Percentiles rank a stretch among this genome's conserved stretches.
Conservation (phyloP, 2,329 filamentous ascomycete species). For the Grosmannia serpens region DNA sequence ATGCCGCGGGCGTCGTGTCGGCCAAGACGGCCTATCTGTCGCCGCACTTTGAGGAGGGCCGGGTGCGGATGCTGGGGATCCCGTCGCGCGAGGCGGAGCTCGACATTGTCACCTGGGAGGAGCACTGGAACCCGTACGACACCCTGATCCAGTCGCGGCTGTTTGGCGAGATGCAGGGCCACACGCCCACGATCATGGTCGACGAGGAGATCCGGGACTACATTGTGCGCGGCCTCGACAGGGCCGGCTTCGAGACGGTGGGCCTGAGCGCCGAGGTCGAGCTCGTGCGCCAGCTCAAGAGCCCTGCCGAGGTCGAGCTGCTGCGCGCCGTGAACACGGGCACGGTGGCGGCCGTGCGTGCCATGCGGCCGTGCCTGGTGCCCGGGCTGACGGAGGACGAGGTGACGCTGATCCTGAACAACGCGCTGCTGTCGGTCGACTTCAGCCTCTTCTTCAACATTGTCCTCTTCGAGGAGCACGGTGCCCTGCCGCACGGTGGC, state of each 20-base stretch:
- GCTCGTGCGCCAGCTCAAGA: slow-evolving; percentile 47
- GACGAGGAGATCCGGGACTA: slow-evolving; percentile 56
- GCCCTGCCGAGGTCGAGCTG: slow-evolving; percentile 33
- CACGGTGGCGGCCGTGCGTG: slow-evolving; percentile 30
- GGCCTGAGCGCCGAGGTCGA: slow-evolving; percentile 44
- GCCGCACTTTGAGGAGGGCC: slow-evolving; percentile 48
- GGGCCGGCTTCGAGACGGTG: slow-evolving; percentile 42
- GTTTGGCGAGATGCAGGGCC: slow-evolving; percentile 14
- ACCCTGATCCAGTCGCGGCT: slow-evolving; percentile 36
- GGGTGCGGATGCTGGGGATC: slow-evolving; percentile 47
- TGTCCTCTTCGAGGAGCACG: slow-evolving; percentile 48
- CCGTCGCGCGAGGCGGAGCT: slow-evolving; percentile 35
- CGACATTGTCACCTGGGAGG: slow-evolving; percentile 48
- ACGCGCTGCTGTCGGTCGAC: slow-evolving; percentile 39
- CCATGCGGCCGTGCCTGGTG: slow-evolving; percentile 43
- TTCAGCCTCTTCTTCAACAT: slow-evolving; percentile 52
- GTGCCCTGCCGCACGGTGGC: slow-evolving; percentile 41
- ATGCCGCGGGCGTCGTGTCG: slow-evolving; percentile 25
- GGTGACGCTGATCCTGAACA: slow-evolving; percentile 43
- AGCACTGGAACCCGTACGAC: slow-evolving; percentile 52
- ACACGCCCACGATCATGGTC: slow-evolving; percentile 38
- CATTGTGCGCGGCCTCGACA: slow-evolving; percentile 43
- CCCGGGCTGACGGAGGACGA: slow-evolving; percentile 46
- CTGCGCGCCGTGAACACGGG: slow-evolving; percentile 50
- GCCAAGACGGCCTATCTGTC: slow-evolving; percentile 48